Evolutionary conservation across 106 monocot genomes (phyloP).

Genomic region (Chionographis japonica): DNA sequence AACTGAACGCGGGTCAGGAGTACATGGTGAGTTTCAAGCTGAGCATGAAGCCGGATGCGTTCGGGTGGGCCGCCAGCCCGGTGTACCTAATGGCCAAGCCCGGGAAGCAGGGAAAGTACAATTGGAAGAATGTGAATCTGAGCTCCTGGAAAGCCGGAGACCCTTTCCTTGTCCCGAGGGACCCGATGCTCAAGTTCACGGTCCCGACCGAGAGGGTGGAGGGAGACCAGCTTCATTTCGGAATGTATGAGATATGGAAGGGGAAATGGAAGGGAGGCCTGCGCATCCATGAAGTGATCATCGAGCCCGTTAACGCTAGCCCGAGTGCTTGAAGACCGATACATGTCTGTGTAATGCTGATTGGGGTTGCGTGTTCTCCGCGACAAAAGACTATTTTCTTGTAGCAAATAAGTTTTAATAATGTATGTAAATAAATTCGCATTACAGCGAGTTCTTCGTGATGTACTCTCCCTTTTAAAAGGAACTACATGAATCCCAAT

Average conservation of each 20-base stretch:
- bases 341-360: too few species aligned
- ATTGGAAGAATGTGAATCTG: neutral
- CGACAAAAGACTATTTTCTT: too few species aligned
- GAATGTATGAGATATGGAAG: constrained; percentile 14
- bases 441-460: too few species aligned
- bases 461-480: too few species aligned
- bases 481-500: too few species aligned
- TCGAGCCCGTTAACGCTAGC: neutral
- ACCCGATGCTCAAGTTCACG: neutral
- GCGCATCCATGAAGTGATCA: constrained; percentile 1
- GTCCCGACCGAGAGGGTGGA: neutral
- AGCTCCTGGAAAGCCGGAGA: neutral
- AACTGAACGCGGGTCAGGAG: neutral
- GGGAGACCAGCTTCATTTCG: constrained; percentile 1
- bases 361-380: too few species aligned
- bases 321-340: too few species aligned
- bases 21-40: constrained; percentile 9
- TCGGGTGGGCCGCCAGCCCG: constrained; percentile 11
- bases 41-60: constrained; percentile 6
- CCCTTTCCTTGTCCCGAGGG: neutral
- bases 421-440: too few species aligned
- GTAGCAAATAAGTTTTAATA: too few species aligned
- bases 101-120: neutral
- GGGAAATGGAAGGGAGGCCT: constrained; percentile 23
- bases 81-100: neutral